Evolutionary conservation across 2,329 filamentous ascomycete species (phyloP).

Genomic region (Diaporthe destruens): DNA sequence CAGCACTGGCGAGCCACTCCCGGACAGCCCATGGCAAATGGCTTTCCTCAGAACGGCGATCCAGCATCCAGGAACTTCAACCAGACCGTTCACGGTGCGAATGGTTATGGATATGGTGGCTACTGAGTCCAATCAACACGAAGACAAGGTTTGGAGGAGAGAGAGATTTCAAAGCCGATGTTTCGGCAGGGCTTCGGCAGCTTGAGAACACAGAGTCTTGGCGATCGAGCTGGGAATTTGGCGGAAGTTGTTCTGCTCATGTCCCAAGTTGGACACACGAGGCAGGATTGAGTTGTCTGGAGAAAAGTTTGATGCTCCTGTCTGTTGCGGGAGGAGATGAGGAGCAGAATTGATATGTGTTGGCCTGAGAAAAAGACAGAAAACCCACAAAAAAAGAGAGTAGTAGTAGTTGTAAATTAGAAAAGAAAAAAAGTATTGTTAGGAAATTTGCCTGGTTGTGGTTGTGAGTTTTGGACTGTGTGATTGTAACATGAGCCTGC

Average conservation of each 20-base stretch:
- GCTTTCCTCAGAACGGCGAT: not conserved
- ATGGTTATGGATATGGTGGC: not conserved
- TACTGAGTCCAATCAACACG: not conserved
- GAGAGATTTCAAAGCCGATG: not conserved
- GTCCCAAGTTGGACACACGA: not conserved
- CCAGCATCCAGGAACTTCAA: not conserved
- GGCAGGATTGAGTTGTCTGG: not conserved
- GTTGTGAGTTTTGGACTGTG: not conserved
- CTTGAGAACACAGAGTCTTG: not conserved
- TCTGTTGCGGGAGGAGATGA: not conserved
- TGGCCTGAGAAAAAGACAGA: no score
- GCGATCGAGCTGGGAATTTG: not conserved
- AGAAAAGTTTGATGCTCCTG: not conserved
- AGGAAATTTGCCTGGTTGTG: not conserved
- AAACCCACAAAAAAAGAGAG: not conserved
- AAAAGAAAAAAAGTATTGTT: constrained; percentile 17
- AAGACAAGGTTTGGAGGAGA: not conserved
- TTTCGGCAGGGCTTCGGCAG: not conserved
- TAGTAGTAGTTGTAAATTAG: not conserved
- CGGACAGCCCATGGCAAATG: not conserved
- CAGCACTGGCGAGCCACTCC: not conserved
- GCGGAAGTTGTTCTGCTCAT: not conserved
- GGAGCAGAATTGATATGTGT: not conserved
- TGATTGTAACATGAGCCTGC: not conserved
- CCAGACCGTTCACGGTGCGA: not conserved